Percentiles rank a stretch among this genome's conserved stretches.
phyloP scores from a whole-genome alignment of 192 early-diverging fungal species.

The Dispira simplex region DNA sequence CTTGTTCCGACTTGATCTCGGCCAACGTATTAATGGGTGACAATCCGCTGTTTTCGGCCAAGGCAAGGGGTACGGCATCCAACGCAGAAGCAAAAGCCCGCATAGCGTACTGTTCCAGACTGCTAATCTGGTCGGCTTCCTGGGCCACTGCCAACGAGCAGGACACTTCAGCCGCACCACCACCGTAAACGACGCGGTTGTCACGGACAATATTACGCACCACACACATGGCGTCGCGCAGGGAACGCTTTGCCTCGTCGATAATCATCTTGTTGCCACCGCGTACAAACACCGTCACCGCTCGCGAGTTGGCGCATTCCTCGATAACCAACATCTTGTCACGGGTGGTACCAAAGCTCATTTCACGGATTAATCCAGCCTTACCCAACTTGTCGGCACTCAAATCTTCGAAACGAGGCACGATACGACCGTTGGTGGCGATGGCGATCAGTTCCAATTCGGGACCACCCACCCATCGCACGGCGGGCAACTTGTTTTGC shows the following conservation, averaged over 20 bases:
- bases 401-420: constrained; percentile 98
- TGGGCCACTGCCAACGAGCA: constrained; percentile 86
- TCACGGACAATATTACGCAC: constrained; percentile 94
- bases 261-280: constrained; percentile 99
- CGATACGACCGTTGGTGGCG: constrained; percentile 98
- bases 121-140: constrained; percentile 76
- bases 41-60: constrained; percentile 96
- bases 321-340: constrained; percentile 99
- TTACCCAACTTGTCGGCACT: constrained; percentile 72
- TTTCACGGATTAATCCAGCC: constrained; percentile 89
- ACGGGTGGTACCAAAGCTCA: constrained; percentile 94
- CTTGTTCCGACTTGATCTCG: constrained; percentile 88
- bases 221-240: constrained; percentile 98
- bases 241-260: constrained; percentile 94
- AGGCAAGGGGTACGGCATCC: constrained; percentile 81
- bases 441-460: constrained; percentile 99
- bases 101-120: constrained; percentile 99
- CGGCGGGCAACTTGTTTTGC: constrained; percentile 94
- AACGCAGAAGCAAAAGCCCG: constrained; percentile 93
- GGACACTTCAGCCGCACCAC: constrained; percentile 94
- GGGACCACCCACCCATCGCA: constrained; percentile 99
- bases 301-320: constrained; percentile 96
- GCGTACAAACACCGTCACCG: constrained; percentile 92
- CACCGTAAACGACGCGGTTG: constrained; percentile 98
- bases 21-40: constrained; percentile 94